Conservation (phyloP, 306 rosid species). For the Nissolia schottii region DNA sequence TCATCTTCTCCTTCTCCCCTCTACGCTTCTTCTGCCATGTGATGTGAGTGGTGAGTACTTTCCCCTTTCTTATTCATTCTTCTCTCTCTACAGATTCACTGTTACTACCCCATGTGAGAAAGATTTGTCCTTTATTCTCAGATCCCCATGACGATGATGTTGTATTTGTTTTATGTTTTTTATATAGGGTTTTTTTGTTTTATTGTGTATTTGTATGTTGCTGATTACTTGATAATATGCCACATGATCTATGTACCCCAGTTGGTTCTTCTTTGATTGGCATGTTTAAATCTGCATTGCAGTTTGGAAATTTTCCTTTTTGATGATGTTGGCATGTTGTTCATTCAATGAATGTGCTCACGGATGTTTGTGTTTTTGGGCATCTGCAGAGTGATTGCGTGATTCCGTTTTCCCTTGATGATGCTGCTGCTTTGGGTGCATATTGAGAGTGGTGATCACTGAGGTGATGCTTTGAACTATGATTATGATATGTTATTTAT, state of each 20-base stretch:
- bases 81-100: constrained; percentile 9
- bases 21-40: constrained; percentile 21
- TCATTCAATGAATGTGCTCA: not conserved
- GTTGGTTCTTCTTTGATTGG: constrained; percentile 21
- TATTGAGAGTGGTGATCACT: constrained; percentile 22
- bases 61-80: not conserved
- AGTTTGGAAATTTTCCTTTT: constrained; percentile 14
- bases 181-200: not conserved
- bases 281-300: constrained; percentile 30
- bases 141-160: constrained; percentile 7
- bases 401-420: constrained; percentile 8
- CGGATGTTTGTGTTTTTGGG: constrained; percentile 11
- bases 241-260: constrained; percentile 27
- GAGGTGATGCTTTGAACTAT: constrained; percentile 26
- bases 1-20: constrained; percentile 7
- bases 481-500: not conserved
- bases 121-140: constrained; percentile 2
- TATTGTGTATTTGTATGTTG: not conserved
- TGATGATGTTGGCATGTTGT: constrained; percentile 13
- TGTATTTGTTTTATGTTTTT: not conserved
- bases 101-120: constrained; percentile 6
- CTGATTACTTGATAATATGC: constrained; percentile 7
- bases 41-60: constrained; percentile 20
- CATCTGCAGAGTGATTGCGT: constrained; percentile 23
- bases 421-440: constrained; percentile 15